Conservation (phyloP, 2,329 filamentous ascomycete species). For the Escovopsis sp. region DNA sequence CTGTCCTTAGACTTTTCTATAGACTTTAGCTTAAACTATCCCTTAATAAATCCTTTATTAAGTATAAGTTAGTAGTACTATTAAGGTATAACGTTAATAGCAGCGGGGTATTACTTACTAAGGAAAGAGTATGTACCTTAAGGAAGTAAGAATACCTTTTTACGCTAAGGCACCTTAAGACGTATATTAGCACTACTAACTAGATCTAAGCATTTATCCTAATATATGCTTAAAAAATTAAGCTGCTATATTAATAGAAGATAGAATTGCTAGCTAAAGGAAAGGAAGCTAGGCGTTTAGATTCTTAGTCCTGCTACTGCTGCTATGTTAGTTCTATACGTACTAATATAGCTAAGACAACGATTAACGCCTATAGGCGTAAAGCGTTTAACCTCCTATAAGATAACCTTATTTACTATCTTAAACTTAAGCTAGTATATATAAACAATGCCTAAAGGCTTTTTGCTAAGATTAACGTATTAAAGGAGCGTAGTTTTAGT, state of each 20-base stretch:
- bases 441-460: not conserved
- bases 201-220: not conserved
- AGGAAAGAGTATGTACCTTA: not conserved
- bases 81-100: conserved; percentile 1
- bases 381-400: not conserved
- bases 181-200: not conserved
- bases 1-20: not conserved
- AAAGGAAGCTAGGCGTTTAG: not conserved
- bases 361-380: too few relatives aligned
- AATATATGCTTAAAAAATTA: not conserved
- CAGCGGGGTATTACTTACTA: too few relatives aligned
- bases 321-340: too few relatives aligned
- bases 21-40: not conserved
- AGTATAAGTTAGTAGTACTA: not conserved
- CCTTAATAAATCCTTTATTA: not conserved
- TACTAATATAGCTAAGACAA: too few relatives aligned
- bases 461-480: not conserved
- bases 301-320: too few relatives aligned
- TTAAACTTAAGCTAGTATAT: not conserved
- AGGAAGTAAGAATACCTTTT: not conserved
- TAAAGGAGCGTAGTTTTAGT: not conserved
- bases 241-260: not conserved
- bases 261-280: not conserved
- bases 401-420: not conserved
- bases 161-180: too few relatives aligned